A percentile compares a stretch with the other conserved stretches of the same genome.
These are phyloP conservation scores for Naematelia aurantialba DNA, from an alignment of 768 basidiomycete species.

Conservation along the genomic window DNA sequence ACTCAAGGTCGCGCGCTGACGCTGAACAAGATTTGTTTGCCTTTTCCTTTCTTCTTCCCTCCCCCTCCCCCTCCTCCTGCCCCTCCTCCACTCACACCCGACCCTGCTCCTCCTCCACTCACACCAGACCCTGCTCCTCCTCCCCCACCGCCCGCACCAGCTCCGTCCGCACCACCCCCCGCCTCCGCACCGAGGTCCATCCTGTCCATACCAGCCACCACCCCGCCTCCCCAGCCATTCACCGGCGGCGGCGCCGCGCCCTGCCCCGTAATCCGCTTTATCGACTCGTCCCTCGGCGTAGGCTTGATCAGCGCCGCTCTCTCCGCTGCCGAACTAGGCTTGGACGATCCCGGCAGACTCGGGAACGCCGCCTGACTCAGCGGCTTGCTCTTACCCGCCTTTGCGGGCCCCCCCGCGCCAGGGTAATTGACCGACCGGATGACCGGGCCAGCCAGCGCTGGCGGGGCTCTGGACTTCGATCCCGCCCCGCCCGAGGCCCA, in stretches of 20 bases:
- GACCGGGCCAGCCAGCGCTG: slow-evolving; percentile 30
- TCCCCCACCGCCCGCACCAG: background rate
- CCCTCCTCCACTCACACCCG: background rate
- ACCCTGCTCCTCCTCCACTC: slow-evolving; percentile 1
- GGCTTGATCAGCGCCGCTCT: slow-evolving; percentile 39
- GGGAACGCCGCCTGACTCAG: slow-evolving; percentile 42
- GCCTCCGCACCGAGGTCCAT: slow-evolving; percentile 10
- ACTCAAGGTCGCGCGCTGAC: slow-evolving; percentile 40
- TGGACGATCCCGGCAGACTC: slow-evolving; percentile 24
- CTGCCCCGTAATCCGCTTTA: slow-evolving; percentile 34
- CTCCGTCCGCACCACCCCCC: background rate
- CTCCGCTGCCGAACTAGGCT: slow-evolving; percentile 20
- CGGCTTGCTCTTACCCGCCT: slow-evolving; percentile 3
- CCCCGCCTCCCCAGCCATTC: slow-evolving; percentile 21
- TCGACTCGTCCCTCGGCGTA: slow-evolving; percentile 37
- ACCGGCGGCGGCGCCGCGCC: slow-evolving; percentile 12
- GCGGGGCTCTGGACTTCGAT: slow-evolving; percentile 21
- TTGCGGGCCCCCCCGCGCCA: background rate
- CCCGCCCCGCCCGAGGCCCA: slow-evolving; percentile 38
- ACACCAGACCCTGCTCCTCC: background rate
- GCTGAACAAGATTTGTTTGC: slow-evolving; percentile 45
- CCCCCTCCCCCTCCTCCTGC: slow-evolving; percentile 19
- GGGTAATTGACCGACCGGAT: slow-evolving; percentile 44
- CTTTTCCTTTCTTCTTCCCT: slow-evolving; percentile 48
- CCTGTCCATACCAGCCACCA: background rate